Conservation (phyloP, 1,284 basidiomycete species). For the Leccinum subrobustum region DNA sequence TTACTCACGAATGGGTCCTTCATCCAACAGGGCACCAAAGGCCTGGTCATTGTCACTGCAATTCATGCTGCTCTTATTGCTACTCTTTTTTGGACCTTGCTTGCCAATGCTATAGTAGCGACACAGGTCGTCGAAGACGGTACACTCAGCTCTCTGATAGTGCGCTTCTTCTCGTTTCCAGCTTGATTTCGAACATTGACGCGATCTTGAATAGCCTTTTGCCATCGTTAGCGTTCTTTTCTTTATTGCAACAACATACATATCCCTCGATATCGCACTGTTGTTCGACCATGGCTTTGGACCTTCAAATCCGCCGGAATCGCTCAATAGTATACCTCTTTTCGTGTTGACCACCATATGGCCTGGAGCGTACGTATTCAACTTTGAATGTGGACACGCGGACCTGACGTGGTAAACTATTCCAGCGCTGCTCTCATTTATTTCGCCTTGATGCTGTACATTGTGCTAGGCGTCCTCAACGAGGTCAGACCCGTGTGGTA, state of each 20-base stretch:
- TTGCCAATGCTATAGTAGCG: conserved; percentile 78
- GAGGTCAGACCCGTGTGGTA: conserved; percentile 73
- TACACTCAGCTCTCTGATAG: conserved; percentile 66
- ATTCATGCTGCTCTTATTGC: conserved; percentile 72
- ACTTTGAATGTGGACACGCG: neutral
- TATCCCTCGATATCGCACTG: conserved; percentile 75
- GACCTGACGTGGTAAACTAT: conserved; percentile 3
- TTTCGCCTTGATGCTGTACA: conserved; percentile 70
- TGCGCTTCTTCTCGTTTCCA: conserved; percentile 37
- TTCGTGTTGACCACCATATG: conserved; percentile 82
- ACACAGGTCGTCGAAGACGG: conserved; percentile 86
- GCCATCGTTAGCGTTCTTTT: conserved; percentile 57
- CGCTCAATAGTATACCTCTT: conserved; percentile 63
- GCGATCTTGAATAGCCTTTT: conserved; percentile 50
- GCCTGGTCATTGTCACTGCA: conserved; percentile 69
- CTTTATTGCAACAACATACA: conserved; percentile 72
- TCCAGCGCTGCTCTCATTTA: conserved; percentile 65
- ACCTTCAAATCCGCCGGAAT: conserved; percentile 51
- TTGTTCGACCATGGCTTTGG: conserved; percentile 61
- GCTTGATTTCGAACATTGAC: conserved; percentile 4
- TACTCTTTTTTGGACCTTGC: conserved; percentile 72
- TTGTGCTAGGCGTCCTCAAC: conserved; percentile 67
- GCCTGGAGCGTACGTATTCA: conserved; percentile 63
- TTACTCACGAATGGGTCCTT: conserved; percentile 76
- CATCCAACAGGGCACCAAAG: conserved; percentile 69